Evolutionary conservation across 75 land plant genomes (phyloP).

Genomic region (Cryptomeria japonica): DNA sequence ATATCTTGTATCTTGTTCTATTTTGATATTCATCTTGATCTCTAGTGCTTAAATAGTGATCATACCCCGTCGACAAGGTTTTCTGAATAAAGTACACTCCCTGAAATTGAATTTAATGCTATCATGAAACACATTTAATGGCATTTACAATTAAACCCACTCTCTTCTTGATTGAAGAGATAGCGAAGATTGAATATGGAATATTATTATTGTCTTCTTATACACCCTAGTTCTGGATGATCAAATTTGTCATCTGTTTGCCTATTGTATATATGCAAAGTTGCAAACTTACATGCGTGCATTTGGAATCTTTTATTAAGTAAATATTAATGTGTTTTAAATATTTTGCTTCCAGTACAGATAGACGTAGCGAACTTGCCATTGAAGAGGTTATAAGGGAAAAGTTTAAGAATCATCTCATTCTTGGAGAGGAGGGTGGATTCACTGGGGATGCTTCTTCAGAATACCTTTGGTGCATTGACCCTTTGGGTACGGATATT

Average conservation of each 20-base stretch:
- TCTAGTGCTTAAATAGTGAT: not conserved
- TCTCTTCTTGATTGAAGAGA: not conserved
- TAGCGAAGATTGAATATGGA: not conserved
- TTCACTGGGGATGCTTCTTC: constrained; percentile 85
- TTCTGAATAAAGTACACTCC: not conserved
- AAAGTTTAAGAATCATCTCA: constrained; percentile 77
- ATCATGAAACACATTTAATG: not conserved
- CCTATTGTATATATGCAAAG: not conserved
- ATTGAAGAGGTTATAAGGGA: constrained; percentile 72
- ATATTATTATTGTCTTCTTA: not conserved
- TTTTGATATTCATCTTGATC: not conserved
- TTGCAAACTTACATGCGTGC: not conserved
- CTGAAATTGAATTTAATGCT: not conserved
- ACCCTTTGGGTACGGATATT: constrained; percentile 82
- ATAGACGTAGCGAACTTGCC: constrained; percentile 77
- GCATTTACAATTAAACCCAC: not conserved
- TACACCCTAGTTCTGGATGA: not conserved
- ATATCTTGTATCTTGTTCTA: not conserved
- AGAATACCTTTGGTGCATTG: constrained; percentile 98
- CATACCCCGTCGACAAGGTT: not conserved
- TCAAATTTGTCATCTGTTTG: not conserved
- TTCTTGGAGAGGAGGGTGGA: constrained; percentile 99
- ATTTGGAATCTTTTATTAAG: not conserved
- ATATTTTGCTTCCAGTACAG: constrained; percentile 67
- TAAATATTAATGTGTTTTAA: not conserved